Conservation (phyloP, 164 flowering plant species). For the Dillenia suffruticosa region DNA sequence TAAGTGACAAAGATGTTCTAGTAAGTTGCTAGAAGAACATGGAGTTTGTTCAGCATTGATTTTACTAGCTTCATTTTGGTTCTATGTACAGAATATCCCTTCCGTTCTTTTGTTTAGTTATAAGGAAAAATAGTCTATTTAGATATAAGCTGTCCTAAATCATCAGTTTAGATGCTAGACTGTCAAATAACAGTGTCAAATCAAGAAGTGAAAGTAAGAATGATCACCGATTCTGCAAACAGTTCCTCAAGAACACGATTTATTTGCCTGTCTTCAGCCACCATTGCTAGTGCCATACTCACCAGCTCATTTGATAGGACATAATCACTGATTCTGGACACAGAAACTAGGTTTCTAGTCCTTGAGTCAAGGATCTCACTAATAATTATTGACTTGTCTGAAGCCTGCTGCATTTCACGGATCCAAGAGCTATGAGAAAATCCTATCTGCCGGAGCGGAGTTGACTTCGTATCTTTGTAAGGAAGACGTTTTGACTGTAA, state of each 20-base stretch:
- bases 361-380: conserved; percentile 94
- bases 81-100: too few relatives aligned
- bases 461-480: conserved; percentile 44
- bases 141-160: too few relatives aligned
- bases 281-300: conserved; percentile 96
- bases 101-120: too few relatives aligned
- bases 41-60: too few relatives aligned
- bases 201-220: too few relatives aligned
- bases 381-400: conserved; percentile 79
- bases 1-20: too few relatives aligned
- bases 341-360: conserved; percentile 87
- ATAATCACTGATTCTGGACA: conserved; percentile 90
- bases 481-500: conserved; percentile 89
- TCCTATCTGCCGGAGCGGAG: conserved; percentile 45
- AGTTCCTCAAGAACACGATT: conserved; percentile 94
- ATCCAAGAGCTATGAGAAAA: conserved; percentile 91
- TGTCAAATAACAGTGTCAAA: too few relatives aligned
- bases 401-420: conserved; percentile 95
- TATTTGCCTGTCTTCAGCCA: conserved; percentile 93
- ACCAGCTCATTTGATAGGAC: conserved; percentile 92
- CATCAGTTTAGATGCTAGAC: too few relatives aligned
- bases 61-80: too few relatives aligned
- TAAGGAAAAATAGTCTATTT: too few relatives aligned
- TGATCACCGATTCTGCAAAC: conserved; percentile 45
- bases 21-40: too few relatives aligned